Conservation (phyloP, 208 protist genomes). For the Crithidia acanthocephali region DNA sequence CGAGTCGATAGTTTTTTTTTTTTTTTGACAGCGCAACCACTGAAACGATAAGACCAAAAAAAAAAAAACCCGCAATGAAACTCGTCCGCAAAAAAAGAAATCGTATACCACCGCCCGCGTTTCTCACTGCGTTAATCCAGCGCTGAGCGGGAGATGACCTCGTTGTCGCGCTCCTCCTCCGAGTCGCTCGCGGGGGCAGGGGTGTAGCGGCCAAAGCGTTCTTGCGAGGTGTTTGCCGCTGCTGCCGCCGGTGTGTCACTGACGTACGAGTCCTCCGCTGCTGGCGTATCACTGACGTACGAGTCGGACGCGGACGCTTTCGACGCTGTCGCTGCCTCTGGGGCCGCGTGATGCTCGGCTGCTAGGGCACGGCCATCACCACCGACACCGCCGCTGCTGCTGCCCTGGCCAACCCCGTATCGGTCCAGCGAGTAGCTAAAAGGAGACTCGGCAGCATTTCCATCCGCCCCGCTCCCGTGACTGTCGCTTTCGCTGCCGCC, state of each 20-base stretch:
- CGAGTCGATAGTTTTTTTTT: too few species aligned
- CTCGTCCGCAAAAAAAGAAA: too few species aligned
- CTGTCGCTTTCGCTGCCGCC: background rate
- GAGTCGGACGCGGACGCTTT: constrained; percentile 11
- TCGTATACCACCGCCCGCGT: too few species aligned
- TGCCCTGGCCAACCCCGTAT: background rate
- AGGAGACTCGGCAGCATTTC: background rate
- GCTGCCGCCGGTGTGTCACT: constrained; percentile 21
- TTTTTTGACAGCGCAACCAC: too few species aligned
- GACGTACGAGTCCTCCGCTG: constrained; percentile 34
- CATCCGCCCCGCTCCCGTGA: background rate
- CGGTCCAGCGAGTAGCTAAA: constrained; percentile 2
- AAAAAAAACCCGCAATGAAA: too few species aligned
- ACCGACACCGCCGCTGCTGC: background rate
- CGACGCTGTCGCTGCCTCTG: background rate
- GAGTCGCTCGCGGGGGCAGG: constrained; percentile 76
- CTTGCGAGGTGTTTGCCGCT: background rate
- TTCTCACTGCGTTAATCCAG: constrained; percentile 71
- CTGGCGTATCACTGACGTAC: constrained; percentile 16
- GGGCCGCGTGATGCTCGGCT: background rate
- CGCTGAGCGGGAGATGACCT: constrained; percentile 68
- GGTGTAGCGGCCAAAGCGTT: constrained; percentile 12
- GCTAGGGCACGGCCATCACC: background rate
- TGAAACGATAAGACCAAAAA: too few species aligned
- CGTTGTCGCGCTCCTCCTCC: constrained; percentile 79